phyloP scores from a whole-genome alignment of 805 yeast species.

The Cyberlindnera sargentensis region DNA sequence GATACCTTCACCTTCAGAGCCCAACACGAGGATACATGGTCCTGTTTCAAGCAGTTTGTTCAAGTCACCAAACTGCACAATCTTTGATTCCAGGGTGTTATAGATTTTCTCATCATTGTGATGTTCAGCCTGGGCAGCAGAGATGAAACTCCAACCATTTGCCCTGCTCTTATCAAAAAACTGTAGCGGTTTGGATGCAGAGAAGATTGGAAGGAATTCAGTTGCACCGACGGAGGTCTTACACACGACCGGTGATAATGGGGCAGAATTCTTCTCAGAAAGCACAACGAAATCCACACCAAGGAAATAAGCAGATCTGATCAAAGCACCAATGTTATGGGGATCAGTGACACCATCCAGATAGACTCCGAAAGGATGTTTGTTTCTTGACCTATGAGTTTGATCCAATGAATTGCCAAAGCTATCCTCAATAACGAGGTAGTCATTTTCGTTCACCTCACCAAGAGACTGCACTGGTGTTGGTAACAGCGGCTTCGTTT shows the following conservation, averaged over 20 bases:
- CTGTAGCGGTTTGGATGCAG: conserved; percentile 48
- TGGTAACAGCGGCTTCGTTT: conserved; percentile 46
- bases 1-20: conserved; percentile 82
- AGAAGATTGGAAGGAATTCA: conserved; percentile 61
- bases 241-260: conserved; percentile 67
- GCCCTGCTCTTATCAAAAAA: conserved; percentile 50
- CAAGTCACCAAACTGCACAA: conserved; percentile 37
- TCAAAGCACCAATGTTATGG: conserved; percentile 78
- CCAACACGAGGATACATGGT: conserved; percentile 70
- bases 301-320: conserved; percentile 71
- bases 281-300: conserved; percentile 77
- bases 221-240: conserved; percentile 83
- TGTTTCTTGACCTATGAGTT: conserved; percentile 17
- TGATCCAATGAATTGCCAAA: conserved; percentile 21
- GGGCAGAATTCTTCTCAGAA: conserved; percentile 65
- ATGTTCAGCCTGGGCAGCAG: conserved; percentile 42
- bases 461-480: conserved; percentile 25
- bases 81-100: conserved; percentile 26
- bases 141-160: conserved; percentile 64
- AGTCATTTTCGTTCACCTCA: conserved; percentile 9
- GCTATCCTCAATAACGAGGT: conserved; percentile 19
- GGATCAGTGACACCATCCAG: conserved; percentile 82
- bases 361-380: conserved; percentile 62
- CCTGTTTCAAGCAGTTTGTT: conserved; percentile 33
- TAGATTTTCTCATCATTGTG: conserved; percentile 25